Evolutionary conservation across 163 green algal species (phyloP).

Genomic region (Volvox carteri): DNA sequence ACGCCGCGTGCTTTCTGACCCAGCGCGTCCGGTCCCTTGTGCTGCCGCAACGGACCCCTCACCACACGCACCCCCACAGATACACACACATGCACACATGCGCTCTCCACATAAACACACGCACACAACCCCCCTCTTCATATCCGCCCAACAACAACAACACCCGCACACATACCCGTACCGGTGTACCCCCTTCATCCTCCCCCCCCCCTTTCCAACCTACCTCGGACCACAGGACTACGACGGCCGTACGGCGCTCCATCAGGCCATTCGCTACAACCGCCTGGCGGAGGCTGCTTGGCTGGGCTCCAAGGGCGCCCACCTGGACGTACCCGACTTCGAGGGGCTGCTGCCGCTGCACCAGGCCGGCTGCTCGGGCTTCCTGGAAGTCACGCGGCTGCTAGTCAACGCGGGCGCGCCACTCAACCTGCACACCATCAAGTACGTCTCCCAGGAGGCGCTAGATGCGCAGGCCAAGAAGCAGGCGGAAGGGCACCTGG

Average conservation of each 20-base stretch:
- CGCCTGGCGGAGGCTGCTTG: conserved; percentile 58
- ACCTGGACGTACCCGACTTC: conserved; percentile 64
- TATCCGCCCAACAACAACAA: too few species aligned
- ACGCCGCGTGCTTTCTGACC: too few species aligned
- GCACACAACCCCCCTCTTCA: too few species aligned
- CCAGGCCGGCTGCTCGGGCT: conserved; percentile 60
- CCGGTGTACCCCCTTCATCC: too few species aligned
- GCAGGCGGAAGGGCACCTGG: conserved; percentile 21
- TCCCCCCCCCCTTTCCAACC: too few species aligned
- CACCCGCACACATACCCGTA: too few species aligned
- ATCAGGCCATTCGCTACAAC: conserved; percentile 68
- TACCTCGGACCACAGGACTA: conserved; percentile 60
- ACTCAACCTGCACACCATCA: conserved; percentile 65
- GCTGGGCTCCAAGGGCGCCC: conserved; percentile 55
- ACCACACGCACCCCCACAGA: too few species aligned
- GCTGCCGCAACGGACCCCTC: too few species aligned
- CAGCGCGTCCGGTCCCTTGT: too few species aligned
- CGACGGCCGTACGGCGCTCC: conserved; percentile 63
- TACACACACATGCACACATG: too few species aligned
- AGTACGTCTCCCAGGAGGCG: conserved; percentile 63
- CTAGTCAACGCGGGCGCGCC: conserved; percentile 54
- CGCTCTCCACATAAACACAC: too few species aligned
- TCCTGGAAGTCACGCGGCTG: conserved; percentile 52
- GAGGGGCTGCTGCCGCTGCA: conserved; percentile 67
- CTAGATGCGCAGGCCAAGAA: conserved; percentile 53